phyloP scores from a whole-genome alignment of 768 basidiomycete genomes.

The Coprinellus aureogranulatus region DNA sequence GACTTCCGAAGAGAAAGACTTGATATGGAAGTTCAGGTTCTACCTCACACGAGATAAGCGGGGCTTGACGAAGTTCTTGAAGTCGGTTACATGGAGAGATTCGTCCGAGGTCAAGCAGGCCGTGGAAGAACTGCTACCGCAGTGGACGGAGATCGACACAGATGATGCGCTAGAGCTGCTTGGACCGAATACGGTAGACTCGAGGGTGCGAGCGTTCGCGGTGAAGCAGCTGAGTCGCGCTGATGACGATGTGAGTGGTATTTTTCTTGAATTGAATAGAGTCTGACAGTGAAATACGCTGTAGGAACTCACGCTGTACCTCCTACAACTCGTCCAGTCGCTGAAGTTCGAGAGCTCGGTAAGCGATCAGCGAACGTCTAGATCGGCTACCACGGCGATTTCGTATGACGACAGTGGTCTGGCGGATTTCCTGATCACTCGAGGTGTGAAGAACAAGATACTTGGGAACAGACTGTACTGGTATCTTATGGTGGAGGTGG shows the following conservation, averaged over 20 bases:
- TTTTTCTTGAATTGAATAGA: background rate
- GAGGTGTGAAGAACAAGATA: conserved; percentile 79
- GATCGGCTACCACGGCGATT: conserved; percentile 68
- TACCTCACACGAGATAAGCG: conserved; percentile 90
- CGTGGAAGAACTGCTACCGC: conserved; percentile 89
- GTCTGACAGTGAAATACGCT: conserved; percentile 8
- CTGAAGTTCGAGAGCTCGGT: conserved; percentile 91
- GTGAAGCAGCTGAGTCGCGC: conserved; percentile 87
- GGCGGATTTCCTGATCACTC: conserved; percentile 84
- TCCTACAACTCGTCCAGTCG: conserved; percentile 95
- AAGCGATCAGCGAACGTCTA: conserved; percentile 72
- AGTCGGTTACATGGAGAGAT: conserved; percentile 97
- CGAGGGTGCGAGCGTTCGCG: conserved; percentile 90
- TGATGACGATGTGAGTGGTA: conserved; percentile 80
- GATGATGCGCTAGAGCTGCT: conserved; percentile 95
- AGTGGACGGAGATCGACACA: conserved; percentile 96
- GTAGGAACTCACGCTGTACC: conserved; percentile 88
- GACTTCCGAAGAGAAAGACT: conserved; percentile 89
- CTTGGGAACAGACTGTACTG: conserved; percentile 92
- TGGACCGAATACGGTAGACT: conserved; percentile 87
- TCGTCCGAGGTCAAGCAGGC: conserved; percentile 96
- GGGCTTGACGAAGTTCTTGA: conserved; percentile 95
- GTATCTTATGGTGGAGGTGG: conserved; percentile 97
- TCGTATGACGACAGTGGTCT: conserved; percentile 91
- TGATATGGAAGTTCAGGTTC: conserved; percentile 99